phyloP scores from a whole-genome alignment of 164 flowering plant species.

The Dillenia suffruticosa region DNA sequence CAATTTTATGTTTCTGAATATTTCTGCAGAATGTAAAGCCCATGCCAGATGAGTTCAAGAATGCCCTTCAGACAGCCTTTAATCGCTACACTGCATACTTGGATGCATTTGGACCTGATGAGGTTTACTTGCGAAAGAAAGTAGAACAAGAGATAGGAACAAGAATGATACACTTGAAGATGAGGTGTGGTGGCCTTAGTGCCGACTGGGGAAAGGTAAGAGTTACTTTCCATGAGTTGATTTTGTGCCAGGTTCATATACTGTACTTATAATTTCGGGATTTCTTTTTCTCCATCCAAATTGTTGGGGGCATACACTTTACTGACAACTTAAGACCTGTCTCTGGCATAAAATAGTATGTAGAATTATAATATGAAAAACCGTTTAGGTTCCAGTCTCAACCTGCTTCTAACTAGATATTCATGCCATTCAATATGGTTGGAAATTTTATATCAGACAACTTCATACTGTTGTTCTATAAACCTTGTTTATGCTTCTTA shows the following conservation, averaged over 20 bases:
- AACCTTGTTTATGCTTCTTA: no score
- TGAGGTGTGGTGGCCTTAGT: slow-evolving; percentile 80
- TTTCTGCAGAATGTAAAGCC: slow-evolving; percentile 61
- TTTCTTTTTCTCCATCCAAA: not conserved
- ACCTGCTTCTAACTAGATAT: no score
- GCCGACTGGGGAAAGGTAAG: slow-evolving; percentile 96
- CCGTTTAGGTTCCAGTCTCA: no score
- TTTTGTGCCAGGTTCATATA: not conserved
- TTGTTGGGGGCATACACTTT: not conserved
- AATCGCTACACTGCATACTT: slow-evolving; percentile 64
- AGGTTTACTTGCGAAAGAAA: slow-evolving; percentile 69
- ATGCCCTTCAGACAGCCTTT: slow-evolving; percentile 48
- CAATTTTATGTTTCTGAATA: slow-evolving; percentile 3
- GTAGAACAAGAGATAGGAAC: slow-evolving; percentile 86
- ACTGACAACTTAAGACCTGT: no score
- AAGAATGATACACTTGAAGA: slow-evolving; percentile 84
- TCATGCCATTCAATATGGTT: no score
- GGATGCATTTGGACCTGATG: slow-evolving; percentile 86
- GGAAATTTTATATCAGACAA: no score
- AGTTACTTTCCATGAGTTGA: not conserved
- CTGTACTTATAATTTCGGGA: not conserved
- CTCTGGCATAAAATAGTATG: no score
- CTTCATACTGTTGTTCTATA: no score
- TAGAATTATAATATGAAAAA: no score
- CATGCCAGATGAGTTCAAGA: slow-evolving; percentile 42